Base-by-base conservation (phyloP, 768 basidiomycete species). In the Trametes meyenii region DNA sequence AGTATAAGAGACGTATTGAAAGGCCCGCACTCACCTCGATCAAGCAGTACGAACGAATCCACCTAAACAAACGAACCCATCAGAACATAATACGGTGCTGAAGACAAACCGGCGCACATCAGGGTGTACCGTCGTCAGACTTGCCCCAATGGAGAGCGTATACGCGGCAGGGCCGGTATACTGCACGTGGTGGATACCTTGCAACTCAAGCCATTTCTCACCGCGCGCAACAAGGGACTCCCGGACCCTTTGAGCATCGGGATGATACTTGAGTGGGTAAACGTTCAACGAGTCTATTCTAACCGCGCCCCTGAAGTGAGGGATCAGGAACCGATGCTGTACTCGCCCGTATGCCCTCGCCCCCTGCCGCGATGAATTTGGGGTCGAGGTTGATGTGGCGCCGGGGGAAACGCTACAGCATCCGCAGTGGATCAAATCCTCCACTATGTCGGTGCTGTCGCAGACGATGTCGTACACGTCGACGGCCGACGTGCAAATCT, bases 181-280 rank as follows among this genome's bases (percentile, higher is more conserved):
- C 61, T 82, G 76, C 69, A 79, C 80, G 66, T 86, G 83, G 61
- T 84, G 84, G 4, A 83, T 70, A 0, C 83, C 84, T 29, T 78
- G 81, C 36, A 85, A 67, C 2, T 71, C 73, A 17, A 76, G 69
- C 85, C 86, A 87, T 66, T 82, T 83, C 72, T 77, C 77, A 5
- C 85, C 86, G 12, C 86, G 76, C 26, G 71, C 72, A 24, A 76
- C 50, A n/a, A 86, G 68, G 17, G 66, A 62, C 45, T 74, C 70
- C 26, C 75, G 69, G 48, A 86, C 66, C n/a, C 75, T 74, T 11
- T 68, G 73, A 49, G 76, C 75, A 21, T 78, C 74, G 0, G 74
- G 71, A 64, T 84, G 81, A 71, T 78, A 86, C 50, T 75, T 70
- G 53, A 87, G 66, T 0, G 87, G 86, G 64, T 80, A 85, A 0